Base-by-base conservation (phyloP, 371 early-diverging fungal species). In the Mortierella sp. region DNA sequence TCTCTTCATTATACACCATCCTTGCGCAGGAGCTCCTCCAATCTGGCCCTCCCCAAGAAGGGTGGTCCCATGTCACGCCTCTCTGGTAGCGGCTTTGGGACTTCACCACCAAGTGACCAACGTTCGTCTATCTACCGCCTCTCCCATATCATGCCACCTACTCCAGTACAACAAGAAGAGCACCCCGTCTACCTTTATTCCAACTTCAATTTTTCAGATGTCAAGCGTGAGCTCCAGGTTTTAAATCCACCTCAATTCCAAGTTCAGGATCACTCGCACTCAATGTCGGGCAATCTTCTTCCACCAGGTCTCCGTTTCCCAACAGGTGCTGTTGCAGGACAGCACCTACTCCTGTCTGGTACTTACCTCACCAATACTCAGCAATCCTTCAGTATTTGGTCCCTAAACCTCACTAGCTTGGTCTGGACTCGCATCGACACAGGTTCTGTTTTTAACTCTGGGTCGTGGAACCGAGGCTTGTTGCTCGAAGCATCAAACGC, bases 281-380 rank as follows among this genome's bases (percentile, higher is more conserved):
- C 86, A 24, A 92, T 93, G 88, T 83, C 89, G 0, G 93, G 93
- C 24, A 81, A 83, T 6, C 63, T 78, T 11, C 72, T 92, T 58
- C 95, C 95, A 20, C 95, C 95, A 3, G 95, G 94, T 5, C 86
- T 95, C 60, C 90, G 95, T 20, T 95, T 95, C 64, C 95, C 95
- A 11, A 89, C 90, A 20, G 91, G 90, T 1, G 84, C 87, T 52
- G 72, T 91, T 22, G 73, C 92, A 5, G 93, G 94, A 20, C 93
- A 93, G 70, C 90, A 93, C 37, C 70, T 94, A 70, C 74, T 95
- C 1, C 83, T 95, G 74, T 89, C 93, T 4, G 95, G 95, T 47
- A 94, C 93, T 43, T 91, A 90, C 64, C 88, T 94, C 8, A 91
- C 91, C 9, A 89, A 88, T 37, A 89, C 90, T 4, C 88, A 87